phyloP scores from a whole-genome alignment of 2,329 filamentous ascomycete genomes.

The Xylariales sp. region DNA sequence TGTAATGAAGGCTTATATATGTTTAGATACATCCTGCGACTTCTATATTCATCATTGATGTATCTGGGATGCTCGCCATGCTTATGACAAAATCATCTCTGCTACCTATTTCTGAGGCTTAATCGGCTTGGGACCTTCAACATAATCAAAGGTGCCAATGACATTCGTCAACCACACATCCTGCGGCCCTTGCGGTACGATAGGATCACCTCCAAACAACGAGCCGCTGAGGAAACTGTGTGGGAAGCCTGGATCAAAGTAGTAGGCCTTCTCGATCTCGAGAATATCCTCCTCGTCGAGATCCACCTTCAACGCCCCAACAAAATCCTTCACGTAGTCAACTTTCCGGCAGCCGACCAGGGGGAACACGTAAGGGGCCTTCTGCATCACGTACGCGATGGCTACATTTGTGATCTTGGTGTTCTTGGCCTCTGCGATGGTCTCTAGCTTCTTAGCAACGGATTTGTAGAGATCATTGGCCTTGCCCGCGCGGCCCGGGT shows the following conservation, averaged over 20 bases:
- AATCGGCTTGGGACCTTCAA: neutral
- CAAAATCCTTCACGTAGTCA: conserved; percentile 52
- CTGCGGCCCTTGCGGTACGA: neutral
- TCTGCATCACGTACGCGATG: conserved; percentile 55
- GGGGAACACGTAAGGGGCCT: conserved; percentile 53
- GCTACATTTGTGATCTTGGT: conserved; percentile 41
- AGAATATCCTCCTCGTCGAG: conserved; percentile 50
- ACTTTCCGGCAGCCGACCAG: conserved; percentile 54
- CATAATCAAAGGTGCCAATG: neutral
- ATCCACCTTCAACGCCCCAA: conserved; percentile 45
- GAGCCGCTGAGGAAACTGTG: conserved; percentile 27
- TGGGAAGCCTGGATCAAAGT: conserved; percentile 50
- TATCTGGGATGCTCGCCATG: too few species aligned
- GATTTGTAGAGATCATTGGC: neutral
- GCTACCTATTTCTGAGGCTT: neutral
- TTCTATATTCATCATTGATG: too few species aligned
- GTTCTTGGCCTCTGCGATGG: conserved; percentile 6
- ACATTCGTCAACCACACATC: conserved; percentile 1
- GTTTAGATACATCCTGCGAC: too few species aligned
- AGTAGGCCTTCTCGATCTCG: conserved; percentile 45
- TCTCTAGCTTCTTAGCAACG: conserved; percentile 6
- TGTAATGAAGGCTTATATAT: too few species aligned
- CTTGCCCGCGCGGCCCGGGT: conserved; percentile 6
- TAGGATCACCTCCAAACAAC: neutral
- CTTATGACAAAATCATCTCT: too few species aligned